Conservation (phyloP, 1,284 basidiomycete species). For the Malassezia arunalokei region DNA sequence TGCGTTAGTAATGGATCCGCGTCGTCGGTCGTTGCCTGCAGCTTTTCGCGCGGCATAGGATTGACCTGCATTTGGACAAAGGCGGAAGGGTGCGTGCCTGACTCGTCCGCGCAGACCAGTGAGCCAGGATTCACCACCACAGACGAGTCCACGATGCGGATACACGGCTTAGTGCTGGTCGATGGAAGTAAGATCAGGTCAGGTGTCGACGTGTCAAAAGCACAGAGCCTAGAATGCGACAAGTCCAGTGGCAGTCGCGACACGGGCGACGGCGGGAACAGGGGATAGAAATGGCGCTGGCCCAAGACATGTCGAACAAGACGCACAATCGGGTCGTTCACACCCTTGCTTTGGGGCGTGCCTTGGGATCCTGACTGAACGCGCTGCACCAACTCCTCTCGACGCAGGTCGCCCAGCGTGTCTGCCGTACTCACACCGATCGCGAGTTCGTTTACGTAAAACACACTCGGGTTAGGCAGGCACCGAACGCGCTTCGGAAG, state of each 20-base stretch:
- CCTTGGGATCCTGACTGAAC: conserved; percentile 48
- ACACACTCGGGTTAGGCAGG: conserved; percentile 74
- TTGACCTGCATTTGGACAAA: conserved; percentile 16
- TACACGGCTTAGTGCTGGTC: conserved; percentile 18
- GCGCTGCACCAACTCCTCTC: conserved; percentile 66
- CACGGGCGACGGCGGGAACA: conserved; percentile 72
- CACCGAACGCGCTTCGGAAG: conserved; percentile 56
- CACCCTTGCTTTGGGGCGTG: conserved; percentile 48
- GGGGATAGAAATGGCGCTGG: conserved; percentile 77
- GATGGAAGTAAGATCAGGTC: conserved; percentile 76
- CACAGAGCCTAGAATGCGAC: conserved; percentile 27
- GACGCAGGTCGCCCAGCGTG: conserved; percentile 71
- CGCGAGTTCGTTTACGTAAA: conserved; percentile 69
- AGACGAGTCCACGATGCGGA: conserved; percentile 57
- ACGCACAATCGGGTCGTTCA: conserved; percentile 63
- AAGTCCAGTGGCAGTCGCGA: conserved; percentile 45
- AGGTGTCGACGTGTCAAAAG: conserved; percentile 50
- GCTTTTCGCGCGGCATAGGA: conserved; percentile 2
- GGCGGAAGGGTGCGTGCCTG: not conserved
- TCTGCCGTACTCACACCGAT: conserved; percentile 73
- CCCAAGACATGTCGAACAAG: conserved; percentile 67
- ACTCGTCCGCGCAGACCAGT: not conserved
- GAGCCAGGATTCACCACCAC: conserved; percentile 57
- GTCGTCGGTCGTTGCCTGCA: not conserved
- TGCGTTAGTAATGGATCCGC: conserved; percentile 7